These are phyloP conservation scores for Colletotrichum aenigma DNA, from an alignment of 2,329 filamentous ascomycete species.

Conservation along the genomic window DNA sequence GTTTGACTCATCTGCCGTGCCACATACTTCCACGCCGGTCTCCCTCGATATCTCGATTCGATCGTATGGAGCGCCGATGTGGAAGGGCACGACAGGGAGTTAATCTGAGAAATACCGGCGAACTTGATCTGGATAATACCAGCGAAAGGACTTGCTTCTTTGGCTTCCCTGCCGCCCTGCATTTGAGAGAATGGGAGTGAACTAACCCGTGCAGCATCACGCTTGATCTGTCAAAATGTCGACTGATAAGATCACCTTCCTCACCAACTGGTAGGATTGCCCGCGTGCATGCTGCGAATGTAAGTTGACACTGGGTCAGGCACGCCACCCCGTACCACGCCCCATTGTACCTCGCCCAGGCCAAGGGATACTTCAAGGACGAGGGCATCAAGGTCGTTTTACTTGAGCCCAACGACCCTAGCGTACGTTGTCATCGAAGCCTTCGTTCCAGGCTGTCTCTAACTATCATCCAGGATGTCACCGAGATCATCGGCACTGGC, in stretches of 20 bases:
- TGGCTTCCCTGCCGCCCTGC: constrained; percentile 41
- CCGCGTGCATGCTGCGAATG: background rate
- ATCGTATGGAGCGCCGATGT: background rate
- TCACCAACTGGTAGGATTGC: constrained; percentile 75
- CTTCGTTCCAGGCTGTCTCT: background rate
- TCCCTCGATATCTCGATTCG: constrained; percentile 16
- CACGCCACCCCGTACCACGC: constrained; percentile 84
- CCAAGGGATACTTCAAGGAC: constrained; percentile 76
- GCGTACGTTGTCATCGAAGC: constrained; percentile 46
- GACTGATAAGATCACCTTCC: constrained; percentile 84
- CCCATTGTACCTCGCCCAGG: constrained; percentile 77
- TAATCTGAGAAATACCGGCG: constrained; percentile 78
- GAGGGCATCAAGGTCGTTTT: constrained; percentile 80
- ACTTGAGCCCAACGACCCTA: constrained; percentile 77
- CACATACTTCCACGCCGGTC: background rate
- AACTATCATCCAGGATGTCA: constrained; percentile 64
- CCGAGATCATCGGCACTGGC: constrained; percentile 77
- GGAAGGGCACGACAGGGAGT: constrained; percentile 28
- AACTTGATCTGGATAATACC: constrained; percentile 90
- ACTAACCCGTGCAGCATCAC: constrained; percentile 53
- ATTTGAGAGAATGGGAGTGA: constrained; percentile 29
- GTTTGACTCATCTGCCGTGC: constrained; percentile 33
- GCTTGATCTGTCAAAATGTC: constrained; percentile 65
- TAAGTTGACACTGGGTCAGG: constrained; percentile 47
- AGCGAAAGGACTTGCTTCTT: constrained; percentile 88